These are phyloP conservation scores for Dillenia turbinata DNA, from an alignment of 164 flowering plant species.

Conservation along the genomic window DNA sequence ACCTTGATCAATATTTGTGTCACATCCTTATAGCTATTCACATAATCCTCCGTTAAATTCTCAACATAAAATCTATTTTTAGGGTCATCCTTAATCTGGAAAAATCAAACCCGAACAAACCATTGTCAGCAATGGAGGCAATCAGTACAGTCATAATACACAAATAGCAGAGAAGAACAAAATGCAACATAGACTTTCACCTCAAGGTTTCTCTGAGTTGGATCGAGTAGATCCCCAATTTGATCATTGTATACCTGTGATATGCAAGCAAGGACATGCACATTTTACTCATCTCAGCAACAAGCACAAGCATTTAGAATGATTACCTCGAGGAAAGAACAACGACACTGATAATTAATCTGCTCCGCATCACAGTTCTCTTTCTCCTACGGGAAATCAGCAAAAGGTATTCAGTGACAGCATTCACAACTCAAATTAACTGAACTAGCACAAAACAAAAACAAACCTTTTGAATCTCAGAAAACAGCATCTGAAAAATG, in stretches of 20 bases:
- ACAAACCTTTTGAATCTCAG: conserved; percentile 72
- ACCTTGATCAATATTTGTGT: conserved; percentile 91
- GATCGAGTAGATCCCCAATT: conserved; percentile 91
- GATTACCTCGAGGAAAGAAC: conserved; percentile 92
- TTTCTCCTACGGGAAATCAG: conserved; percentile 41
- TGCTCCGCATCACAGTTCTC: conserved; percentile 52
- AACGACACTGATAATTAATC: conserved; percentile 85
- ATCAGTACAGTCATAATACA: neutral
- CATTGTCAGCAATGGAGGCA: neutral
- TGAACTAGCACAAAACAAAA: neutral
- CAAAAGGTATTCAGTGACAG: neutral
- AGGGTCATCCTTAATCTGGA: conserved; percentile 81
- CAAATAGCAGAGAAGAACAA: neutral
- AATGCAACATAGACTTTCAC: conserved; percentile 24
- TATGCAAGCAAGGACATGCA: neutral
- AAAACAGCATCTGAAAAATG: conserved; percentile 70
- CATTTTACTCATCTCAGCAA: neutral
- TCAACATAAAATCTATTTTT: conserved; percentile 79
- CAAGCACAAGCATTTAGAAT: conserved; percentile 1
- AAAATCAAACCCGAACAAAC: conserved; percentile 1
- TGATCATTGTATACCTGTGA: conserved; percentile 79
- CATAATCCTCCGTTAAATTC: conserved; percentile 88
- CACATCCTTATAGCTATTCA: conserved; percentile 69
- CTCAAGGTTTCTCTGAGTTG: conserved; percentile 79
- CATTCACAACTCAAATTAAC: neutral